Evolutionary conservation across 805 yeast species (phyloP).

Genomic region (Teunomyces aglyptinius): DNA sequence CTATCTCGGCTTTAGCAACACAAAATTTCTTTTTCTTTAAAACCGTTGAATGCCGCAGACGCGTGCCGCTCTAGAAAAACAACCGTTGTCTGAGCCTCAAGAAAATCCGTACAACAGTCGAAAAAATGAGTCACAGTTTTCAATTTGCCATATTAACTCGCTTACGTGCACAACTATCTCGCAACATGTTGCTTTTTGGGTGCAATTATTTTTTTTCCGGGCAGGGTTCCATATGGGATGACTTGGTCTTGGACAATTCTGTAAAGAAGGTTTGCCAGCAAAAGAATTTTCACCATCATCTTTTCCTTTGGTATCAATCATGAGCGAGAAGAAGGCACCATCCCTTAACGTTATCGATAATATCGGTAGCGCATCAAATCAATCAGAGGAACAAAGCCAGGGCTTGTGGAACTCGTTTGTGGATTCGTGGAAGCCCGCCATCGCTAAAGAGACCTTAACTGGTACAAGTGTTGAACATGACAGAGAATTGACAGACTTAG

Average conservation of each 20-base stretch:
- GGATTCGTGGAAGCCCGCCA: conserved; percentile 37
- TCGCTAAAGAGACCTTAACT: conserved; percentile 18
- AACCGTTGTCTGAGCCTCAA: not conserved
- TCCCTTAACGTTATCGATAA: conserved; percentile 11
- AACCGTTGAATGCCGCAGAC: not conserved
- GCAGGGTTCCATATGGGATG: conserved; percentile 1
- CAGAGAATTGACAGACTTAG: conserved; percentile 24
- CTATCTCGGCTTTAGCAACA: not conserved
- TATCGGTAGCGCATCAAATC: conserved; percentile 13
- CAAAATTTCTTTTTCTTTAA: not conserved
- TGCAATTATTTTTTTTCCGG: conserved; percentile 3
- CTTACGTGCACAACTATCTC: conserved; percentile 2
- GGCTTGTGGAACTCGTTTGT: conserved; percentile 25
- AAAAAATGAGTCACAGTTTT: not conserved
- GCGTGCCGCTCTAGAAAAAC: conserved; percentile 1
- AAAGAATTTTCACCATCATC: not conserved
- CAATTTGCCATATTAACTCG: not conserved
- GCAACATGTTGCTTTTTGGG: conserved; percentile 2
- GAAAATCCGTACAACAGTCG: not conserved
- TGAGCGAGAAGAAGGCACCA: conserved; percentile 2
- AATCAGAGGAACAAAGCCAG: conserved; percentile 10
- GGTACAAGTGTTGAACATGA: conserved; percentile 16
- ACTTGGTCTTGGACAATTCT: not conserved
- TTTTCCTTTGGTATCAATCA: not conserved
- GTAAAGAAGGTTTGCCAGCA: not conserved